Evolutionary conservation across 139 green algal genomes (phyloP).

Genomic region (Medakamo hakoo): DNA sequence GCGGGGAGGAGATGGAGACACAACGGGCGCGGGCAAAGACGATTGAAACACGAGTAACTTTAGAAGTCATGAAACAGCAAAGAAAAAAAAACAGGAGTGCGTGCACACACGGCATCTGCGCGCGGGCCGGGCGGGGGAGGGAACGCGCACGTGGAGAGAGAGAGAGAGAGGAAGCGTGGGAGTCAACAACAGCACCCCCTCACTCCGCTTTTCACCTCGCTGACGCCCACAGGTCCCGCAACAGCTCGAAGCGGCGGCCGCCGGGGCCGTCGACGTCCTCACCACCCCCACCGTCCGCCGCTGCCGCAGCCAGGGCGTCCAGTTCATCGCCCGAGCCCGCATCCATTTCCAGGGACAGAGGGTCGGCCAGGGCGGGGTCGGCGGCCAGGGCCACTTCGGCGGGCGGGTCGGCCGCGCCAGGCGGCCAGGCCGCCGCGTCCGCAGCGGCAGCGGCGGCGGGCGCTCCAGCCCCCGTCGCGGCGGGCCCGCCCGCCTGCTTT

Average conservation of each 20-base stretch:
- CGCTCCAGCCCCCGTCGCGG: too few species aligned
- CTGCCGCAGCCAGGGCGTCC: slow-evolving; percentile 6
- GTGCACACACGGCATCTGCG: too few species aligned
- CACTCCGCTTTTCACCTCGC: slow-evolving; percentile 11
- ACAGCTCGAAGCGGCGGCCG: slow-evolving; percentile 18
- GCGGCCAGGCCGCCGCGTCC: neutral
- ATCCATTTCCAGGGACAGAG: slow-evolving; percentile 25
- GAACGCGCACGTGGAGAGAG: too few species aligned
- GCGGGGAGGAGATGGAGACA: too few species aligned
- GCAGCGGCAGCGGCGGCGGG: too few species aligned
- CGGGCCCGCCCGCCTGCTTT: slow-evolving; percentile 11
- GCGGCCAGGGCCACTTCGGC: slow-evolving; percentile 4
- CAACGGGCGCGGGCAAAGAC: too few species aligned
- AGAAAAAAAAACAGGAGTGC: too few species aligned
- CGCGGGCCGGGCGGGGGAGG: too few species aligned
- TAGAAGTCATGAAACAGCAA: too few species aligned
- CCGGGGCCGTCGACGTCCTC: slow-evolving; percentile 10
- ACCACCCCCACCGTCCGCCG: neutral
- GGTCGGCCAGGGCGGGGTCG: slow-evolving; percentile 19
- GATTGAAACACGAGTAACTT: too few species aligned
- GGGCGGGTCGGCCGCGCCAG: slow-evolving; percentile 4
- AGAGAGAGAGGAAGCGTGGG: too few species aligned
- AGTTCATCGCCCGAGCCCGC: slow-evolving; percentile 37
- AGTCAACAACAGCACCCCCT: too few species aligned
- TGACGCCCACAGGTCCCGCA: slow-evolving; percentile 24